Evolutionary conservation across 768 basidiomycete species (phyloP), one percentile per base, ranked within the genome.

Genomic region (Lactifluus subvellereus): DNA sequence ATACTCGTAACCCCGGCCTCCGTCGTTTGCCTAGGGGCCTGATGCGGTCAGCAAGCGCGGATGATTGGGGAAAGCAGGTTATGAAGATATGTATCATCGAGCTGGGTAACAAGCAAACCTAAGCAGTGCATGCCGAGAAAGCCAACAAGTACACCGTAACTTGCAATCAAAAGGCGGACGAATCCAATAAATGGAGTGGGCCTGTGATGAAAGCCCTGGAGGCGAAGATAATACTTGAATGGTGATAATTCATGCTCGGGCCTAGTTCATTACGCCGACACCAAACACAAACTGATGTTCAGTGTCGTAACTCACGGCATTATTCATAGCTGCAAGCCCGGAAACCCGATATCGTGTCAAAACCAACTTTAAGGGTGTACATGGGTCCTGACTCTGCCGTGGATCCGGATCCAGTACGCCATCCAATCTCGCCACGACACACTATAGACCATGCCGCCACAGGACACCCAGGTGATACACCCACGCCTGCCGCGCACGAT

Each of bases 71-170:
- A 27, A 27, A 27, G 27, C 2, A 27, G 1, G 27, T 40, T 5
- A 43, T 5, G 10, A 40, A 13, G 57, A 54, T 11, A 53, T 59
- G 62, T 30, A 48, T 57, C 4, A 16, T 4, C n/a, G 62, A 59
- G 9, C 35, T 58, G 35, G 51, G 48, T 27, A 58, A 35, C 9
- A 63, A 38, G 45, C 37, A 48, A 6, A 1, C 14, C 1, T 43
- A 63, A 9, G 62, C 57, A 6, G 62, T 57, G 32, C 47, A 33
- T 47, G 55, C 38, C 47, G 53, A 59, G 1, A 57, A 54, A 14
- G 52, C 37, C 10, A 54, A 40, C 57, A 47, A 20, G 18, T 37
- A 37, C 30, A 20, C 18, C 0, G 0, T 13, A 6, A 18, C 22
- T 6, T 27, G 59, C 30, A 0, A 2, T 38, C 57, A 47, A n/a